phyloP scores from a whole-genome alignment of 2,329 filamentous ascomycete species.

The Aspergillus pseudoglaucus region DNA sequence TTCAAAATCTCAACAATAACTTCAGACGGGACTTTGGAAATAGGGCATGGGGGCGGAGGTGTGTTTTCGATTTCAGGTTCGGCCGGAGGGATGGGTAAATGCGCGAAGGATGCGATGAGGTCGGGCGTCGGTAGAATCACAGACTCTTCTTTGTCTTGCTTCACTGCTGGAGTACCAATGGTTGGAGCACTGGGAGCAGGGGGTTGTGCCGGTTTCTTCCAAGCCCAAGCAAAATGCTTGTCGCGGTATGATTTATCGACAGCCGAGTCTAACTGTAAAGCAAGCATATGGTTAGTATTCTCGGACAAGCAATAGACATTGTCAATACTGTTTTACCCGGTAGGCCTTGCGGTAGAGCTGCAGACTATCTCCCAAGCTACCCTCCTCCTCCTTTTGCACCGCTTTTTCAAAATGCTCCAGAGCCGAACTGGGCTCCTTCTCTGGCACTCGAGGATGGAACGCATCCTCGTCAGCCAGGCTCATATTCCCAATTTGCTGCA shows the following conservation, averaged over 20 bases:
- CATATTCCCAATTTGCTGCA: conserved; percentile 31
- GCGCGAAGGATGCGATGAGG: conserved; percentile 69
- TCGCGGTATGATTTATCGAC: conserved; percentile 85
- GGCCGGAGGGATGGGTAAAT: conserved; percentile 60
- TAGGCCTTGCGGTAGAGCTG: conserved; percentile 86
- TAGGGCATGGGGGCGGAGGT: conserved; percentile 69
- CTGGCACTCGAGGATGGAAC: conserved; percentile 23
- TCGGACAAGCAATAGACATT: background rate
- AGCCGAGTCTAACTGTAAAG: conserved; percentile 63
- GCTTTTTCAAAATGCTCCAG: conserved; percentile 90
- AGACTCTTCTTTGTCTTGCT: conserved; percentile 50
- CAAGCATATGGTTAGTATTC: conserved; percentile 16
- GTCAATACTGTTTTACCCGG: conserved; percentile 50
- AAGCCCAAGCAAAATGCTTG: conserved; percentile 74
- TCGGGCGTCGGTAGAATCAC: conserved; percentile 52
- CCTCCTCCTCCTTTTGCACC: conserved; percentile 78
- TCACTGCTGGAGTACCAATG: conserved; percentile 49
- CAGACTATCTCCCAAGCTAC: conserved; percentile 82
- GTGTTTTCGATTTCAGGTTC: conserved; percentile 66
- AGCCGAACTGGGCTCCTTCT: conserved; percentile 61
- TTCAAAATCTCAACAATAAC: conserved; percentile 72
- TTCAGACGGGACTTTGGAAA: conserved; percentile 73
- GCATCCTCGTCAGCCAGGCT: conserved; percentile 35
- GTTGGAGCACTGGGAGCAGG: conserved; percentile 45
- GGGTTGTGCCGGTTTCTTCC: conserved; percentile 40